Evolutionary conservation across 192 early-diverging fungal species (phyloP), one percentile per base, ranked within the genome.

Genomic region (Geranomyces variabilis): DNA sequence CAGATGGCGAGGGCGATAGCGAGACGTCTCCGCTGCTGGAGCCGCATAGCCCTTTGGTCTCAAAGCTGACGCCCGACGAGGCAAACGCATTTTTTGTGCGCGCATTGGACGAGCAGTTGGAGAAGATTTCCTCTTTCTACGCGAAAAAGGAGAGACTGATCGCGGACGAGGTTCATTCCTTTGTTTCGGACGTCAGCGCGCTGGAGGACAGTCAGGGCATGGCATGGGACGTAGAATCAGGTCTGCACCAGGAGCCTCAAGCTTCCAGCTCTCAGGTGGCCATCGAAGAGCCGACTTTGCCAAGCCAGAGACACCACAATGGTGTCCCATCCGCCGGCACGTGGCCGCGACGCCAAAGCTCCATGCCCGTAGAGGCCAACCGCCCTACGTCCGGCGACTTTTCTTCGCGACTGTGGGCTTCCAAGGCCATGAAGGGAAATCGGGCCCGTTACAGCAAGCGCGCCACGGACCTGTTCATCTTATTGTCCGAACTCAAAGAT

Each of bases 121-220:
- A 85, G 61, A 93, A 93, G 74, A 93, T 98, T 66, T 83, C 84
- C 41, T 74, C 75, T 33, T 96, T 96, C 69, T 98, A 98, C 79
- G 71, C 77, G 19, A 86, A 86, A 59, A 95, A 96, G 73, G 94
- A 96, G 69, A 81, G 80, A 0, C 92, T 94, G 75, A 81, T 95
- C 22, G 83, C 90, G 66, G 71, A 76, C 33, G 83, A 91, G 67
- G 84, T 93, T n/a, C 80, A 92, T 15, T 80, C 71, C 0, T 61
- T 96, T 8, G 64, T 80, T n/a, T 44, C 59, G 13, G 91, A 92
- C 61, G 72, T 90, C 48, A 77, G 75, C 21, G 41, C 69, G 30
- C n/a, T 76, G 47, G 70, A 85, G 63, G 56, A n/a, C 5, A 15
- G 24, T 61, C 61, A 67, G 13, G 68, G 68, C 24, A 33, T 34